These are phyloP conservation scores for Globisporangium yorkense DNA, from an alignment of 352 stramenopile species.

Conservation along the genomic window DNA sequence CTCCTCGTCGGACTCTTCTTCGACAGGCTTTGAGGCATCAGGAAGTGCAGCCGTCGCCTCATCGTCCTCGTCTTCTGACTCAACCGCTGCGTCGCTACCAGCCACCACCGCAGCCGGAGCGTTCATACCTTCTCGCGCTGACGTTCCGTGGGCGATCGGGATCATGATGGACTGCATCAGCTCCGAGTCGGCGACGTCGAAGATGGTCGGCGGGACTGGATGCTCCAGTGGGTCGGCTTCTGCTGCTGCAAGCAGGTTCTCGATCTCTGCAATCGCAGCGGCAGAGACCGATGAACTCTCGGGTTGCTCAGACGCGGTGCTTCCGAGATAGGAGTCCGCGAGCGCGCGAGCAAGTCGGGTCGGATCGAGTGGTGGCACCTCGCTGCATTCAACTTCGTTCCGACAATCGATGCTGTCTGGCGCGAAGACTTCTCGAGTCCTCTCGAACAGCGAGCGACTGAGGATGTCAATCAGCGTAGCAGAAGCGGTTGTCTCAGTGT, in stretches of 20 bases:
- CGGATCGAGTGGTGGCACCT: not conserved
- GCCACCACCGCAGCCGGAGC: not conserved
- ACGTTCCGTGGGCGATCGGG: not conserved
- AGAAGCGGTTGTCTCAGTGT: not conserved
- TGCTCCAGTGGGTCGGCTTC: not conserved
- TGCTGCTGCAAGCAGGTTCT: conserved; percentile 10
- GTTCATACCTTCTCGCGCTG: not conserved
- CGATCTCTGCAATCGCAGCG: conserved; percentile 28
- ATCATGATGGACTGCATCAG: conserved; percentile 25
- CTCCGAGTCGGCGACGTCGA: conserved; percentile 52
- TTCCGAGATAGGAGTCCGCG: not conserved
- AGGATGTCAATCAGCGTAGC: not conserved
- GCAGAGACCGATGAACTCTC: conserved; percentile 9
- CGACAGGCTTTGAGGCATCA: conserved; percentile 1
- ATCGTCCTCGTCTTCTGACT: conserved; percentile 18
- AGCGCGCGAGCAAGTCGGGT: not conserved
- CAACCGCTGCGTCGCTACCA: not conserved
- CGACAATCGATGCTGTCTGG: not conserved
- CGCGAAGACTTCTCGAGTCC: conserved; percentile 12
- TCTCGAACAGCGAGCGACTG: conserved; percentile 5
- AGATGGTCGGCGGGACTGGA: conserved; percentile 25
- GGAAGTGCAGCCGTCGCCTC: not conserved
- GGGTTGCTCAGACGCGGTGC: not conserved
- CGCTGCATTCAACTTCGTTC: not conserved
- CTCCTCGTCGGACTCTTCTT: conserved; percentile 35